phyloP scores from a whole-genome alignment of 352 stramenopile genomes.

The Pythium scleroteichum region DNA sequence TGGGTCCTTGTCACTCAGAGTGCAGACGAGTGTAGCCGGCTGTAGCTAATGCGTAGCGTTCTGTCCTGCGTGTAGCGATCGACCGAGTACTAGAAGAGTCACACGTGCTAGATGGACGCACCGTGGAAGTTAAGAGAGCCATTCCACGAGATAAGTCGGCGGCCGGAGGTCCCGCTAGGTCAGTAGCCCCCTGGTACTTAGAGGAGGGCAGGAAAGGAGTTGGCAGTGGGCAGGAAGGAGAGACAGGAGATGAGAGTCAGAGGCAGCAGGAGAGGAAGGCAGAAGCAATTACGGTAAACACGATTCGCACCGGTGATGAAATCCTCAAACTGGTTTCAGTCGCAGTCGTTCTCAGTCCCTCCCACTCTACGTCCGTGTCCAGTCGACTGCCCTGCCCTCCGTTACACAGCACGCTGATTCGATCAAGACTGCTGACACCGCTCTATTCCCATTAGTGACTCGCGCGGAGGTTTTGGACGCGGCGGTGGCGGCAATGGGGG shows the following conservation, averaged over 20 bases:
- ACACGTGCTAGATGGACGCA: slow-evolving; percentile 89
- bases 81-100: slow-evolving; percentile 83
- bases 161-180: slow-evolving; percentile 50
- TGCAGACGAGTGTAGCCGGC: too few species aligned
- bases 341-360: slow-evolving; percentile 3
- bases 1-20: too few species aligned
- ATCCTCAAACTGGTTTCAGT: neutral
- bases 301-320: slow-evolving; percentile 4
- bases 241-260: slow-evolving; percentile 19
- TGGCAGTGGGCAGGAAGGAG: slow-evolving; percentile 32
- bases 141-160: slow-evolving; percentile 86
- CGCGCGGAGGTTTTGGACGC: slow-evolving; percentile 31
- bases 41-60: slow-evolving; percentile 36
- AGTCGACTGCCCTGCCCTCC: neutral
- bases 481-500: slow-evolving; percentile 27
- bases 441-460: slow-evolving; percentile 36
- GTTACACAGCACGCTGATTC: neutral
- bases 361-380: neutral
- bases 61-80: slow-evolving; percentile 50
- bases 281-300: slow-evolving; percentile 20
- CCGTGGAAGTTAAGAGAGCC: slow-evolving; percentile 92
- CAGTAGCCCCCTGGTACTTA: slow-evolving; percentile 44
- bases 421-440: slow-evolving; percentile 11
- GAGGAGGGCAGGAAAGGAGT: slow-evolving; percentile 16
- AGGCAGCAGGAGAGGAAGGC: slow-evolving; percentile 11